Evolutionary conservation across 331 rosid species (phyloP).

Genomic region (Quercus phellos): DNA sequence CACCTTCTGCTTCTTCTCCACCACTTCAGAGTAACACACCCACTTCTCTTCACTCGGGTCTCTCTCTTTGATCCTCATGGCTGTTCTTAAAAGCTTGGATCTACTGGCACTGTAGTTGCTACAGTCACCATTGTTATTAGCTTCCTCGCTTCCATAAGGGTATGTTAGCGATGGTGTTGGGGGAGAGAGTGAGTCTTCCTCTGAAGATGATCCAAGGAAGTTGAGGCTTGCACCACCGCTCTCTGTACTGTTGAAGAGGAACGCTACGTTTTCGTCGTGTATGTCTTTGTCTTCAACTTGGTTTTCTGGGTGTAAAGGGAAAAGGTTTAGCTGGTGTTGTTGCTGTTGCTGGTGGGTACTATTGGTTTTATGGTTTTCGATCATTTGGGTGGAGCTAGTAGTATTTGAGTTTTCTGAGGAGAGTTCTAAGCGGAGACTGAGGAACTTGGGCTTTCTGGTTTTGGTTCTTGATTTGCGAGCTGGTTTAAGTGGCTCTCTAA

Average conservation of each 20-base stretch:
- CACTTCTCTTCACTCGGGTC: conserved; percentile 60
- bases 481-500: conserved; percentile 15
- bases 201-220: conserved; percentile 40
- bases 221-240: conserved; percentile 42
- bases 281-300: conserved; percentile 36
- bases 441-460: conserved; percentile 61
- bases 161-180: conserved; percentile 21
- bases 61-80: conserved; percentile 59
- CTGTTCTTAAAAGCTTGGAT: conserved; percentile 54
- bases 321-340: conserved; percentile 40
- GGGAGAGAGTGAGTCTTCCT: conserved; percentile 36
- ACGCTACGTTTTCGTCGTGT: conserved; percentile 58
- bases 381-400: background rate
- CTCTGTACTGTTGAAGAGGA: conserved; percentile 43
- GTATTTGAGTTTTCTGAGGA: conserved; percentile 13
- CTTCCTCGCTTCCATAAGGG: background rate
- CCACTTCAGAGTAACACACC: conserved; percentile 87
- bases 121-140: background rate
- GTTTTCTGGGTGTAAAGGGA: conserved; percentile 64
- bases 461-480: conserved; percentile 46
- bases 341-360: background rate
- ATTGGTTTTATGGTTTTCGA: background rate
- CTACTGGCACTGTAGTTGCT: background rate
- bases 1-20: conserved; percentile 42
- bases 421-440: conserved; percentile 51